Percentiles rank a stretch among this genome's conserved stretches.
phyloP scores from a whole-genome alignment of 225 moss, liverwort and hornwort species.

The Pleurozium schreberi region DNA sequence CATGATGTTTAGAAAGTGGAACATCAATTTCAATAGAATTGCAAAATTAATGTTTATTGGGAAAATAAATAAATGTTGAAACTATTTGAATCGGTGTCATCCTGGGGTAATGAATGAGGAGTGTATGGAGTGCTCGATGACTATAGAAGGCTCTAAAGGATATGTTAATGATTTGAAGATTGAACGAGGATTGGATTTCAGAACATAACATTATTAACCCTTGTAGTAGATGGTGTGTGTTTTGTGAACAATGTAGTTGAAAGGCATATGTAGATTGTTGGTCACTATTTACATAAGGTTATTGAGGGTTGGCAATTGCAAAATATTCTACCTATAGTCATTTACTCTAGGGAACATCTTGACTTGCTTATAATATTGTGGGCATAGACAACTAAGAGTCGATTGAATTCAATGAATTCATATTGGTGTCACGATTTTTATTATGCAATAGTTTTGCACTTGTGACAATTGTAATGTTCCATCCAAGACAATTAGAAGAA shows the following conservation, averaged over 20 bases:
- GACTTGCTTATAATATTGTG: not conserved
- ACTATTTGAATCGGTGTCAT: not conserved
- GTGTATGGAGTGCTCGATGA: not conserved
- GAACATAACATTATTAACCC: no score
- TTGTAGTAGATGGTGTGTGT: not conserved
- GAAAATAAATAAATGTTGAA: not conserved
- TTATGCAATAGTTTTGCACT: not conserved
- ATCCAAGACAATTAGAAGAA: rapidly evolving
- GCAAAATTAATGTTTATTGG: not conserved
- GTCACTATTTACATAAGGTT: not conserved
- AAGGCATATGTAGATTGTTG: not conserved
- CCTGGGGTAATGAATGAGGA: not conserved
- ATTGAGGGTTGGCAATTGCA: not conserved
- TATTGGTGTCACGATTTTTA: not conserved
- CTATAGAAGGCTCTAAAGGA: not conserved
- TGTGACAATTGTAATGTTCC: not conserved
- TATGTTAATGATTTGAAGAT: not conserved
- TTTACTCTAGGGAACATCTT: not conserved
- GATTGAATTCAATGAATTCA: not conserved
- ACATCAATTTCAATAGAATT: not conserved
- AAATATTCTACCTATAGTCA: not conserved
- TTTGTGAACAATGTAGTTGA: not conserved
- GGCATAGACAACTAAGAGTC: not conserved
- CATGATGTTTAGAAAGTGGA: not conserved
- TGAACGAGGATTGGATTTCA: not conserved